Conservation (phyloP, 257 asterid genomes). For the Eucommia ulmoides region DNA sequence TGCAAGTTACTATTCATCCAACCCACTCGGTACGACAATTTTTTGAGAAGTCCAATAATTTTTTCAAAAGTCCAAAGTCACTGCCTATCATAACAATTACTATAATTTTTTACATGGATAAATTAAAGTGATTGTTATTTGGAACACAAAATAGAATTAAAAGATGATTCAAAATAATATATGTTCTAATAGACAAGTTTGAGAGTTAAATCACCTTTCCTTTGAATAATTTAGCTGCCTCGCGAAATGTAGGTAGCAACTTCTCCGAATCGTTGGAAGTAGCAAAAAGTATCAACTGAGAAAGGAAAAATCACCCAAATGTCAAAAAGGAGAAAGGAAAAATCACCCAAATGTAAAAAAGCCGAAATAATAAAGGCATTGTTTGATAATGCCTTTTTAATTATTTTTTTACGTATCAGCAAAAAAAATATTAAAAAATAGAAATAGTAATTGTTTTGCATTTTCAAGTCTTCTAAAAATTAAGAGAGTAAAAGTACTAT, state of each 20-base stretch:
- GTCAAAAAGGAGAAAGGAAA: slow-evolving; percentile 7
- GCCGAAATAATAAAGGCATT: neutral
- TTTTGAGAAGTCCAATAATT: too few relatives aligned
- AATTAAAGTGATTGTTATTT: neutral
- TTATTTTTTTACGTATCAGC: too few relatives aligned
- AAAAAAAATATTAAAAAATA: too few relatives aligned
- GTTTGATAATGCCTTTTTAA: neutral
- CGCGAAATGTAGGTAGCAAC: slow-evolving; percentile 47
- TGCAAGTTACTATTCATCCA: too few relatives aligned
- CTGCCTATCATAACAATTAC: too few relatives aligned
- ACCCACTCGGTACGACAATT: too few relatives aligned
- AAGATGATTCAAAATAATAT: neutral
- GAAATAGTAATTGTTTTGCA: too few relatives aligned
- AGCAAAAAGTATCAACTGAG: slow-evolving; percentile 82
- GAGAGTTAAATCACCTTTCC: slow-evolving; percentile 56
- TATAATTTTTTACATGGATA: too few relatives aligned
- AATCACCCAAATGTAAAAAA: slow-evolving; percentile 13
- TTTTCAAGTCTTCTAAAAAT: too few relatives aligned
- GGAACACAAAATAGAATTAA: neutral
- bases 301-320: slow-evolving; percentile 9
- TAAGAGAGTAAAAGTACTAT: too few relatives aligned
- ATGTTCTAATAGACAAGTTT: slow-evolving; percentile 1
- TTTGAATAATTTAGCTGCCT: slow-evolving; percentile 78
- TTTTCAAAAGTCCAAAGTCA: too few relatives aligned
- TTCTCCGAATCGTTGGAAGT: slow-evolving; percentile 51